Conservation (phyloP, 2,329 filamentous ascomycete genomes). For the Aspergillus tamarii region DNA sequence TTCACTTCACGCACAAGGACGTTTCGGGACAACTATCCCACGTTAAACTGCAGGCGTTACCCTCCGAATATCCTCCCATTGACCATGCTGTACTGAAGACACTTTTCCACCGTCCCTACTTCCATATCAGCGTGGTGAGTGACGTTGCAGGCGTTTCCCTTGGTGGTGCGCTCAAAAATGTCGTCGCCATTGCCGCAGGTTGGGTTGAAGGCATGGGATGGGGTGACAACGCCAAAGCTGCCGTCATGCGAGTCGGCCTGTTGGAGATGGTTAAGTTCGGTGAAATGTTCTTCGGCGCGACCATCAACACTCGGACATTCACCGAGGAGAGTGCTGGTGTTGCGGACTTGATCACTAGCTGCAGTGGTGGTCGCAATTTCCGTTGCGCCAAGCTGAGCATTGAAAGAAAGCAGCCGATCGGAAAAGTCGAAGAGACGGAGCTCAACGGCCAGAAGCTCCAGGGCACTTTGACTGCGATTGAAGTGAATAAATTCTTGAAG, state of each 20-base stretch:
- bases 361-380: slow-evolving; percentile 90
- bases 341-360: slow-evolving; percentile 93
- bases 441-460: slow-evolving; percentile 97
- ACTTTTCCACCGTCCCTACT: slow-evolving; percentile 95
- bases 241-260: slow-evolving; percentile 93
- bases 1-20: slow-evolving; percentile 67
- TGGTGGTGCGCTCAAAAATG: slow-evolving; percentile 93
- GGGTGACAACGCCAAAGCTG: slow-evolving; percentile 99
- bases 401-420: slow-evolving; percentile 75
- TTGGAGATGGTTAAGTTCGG: slow-evolving; percentile 97
- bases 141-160: slow-evolving; percentile 98
- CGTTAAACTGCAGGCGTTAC: slow-evolving; percentile 73
- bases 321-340: slow-evolving; percentile 97
- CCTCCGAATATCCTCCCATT: slow-evolving; percentile 80
- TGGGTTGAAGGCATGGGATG: slow-evolving; percentile 95
- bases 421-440: slow-evolving; percentile 85
- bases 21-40: slow-evolving; percentile 68
- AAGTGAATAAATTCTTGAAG: slow-evolving; percentile 88
- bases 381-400: slow-evolving; percentile 88
- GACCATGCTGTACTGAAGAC: slow-evolving; percentile 81
- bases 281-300: slow-evolving; percentile 86
- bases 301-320: slow-evolving; percentile 80
- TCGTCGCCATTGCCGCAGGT: slow-evolving; percentile 89
- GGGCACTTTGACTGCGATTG: slow-evolving; percentile 86
- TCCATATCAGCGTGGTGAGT: slow-evolving; percentile 90